Evolutionary conservation across 257 asterid species (phyloP).

Genomic region (Linaria vulgaris): DNA sequence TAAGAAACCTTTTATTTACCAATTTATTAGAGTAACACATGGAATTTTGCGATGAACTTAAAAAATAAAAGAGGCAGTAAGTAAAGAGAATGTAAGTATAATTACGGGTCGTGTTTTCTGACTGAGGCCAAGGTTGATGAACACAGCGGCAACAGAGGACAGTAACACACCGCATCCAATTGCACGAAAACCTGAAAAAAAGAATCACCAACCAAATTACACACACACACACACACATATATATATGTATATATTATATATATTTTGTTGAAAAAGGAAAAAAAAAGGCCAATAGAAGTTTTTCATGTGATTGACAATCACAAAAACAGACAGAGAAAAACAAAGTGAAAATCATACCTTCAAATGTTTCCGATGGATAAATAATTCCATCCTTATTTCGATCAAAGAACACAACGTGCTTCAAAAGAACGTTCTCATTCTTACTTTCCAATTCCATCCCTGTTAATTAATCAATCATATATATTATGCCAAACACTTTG

Average conservation of each 20-base stretch:
- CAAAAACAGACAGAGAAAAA: background rate
- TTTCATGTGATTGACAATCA: too few relatives aligned
- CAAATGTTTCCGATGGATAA: constrained; percentile 74
- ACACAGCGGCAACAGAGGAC: constrained; percentile 60
- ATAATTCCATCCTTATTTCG: constrained; percentile 66
- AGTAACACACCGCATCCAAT: constrained; percentile 61
- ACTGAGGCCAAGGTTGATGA: constrained; percentile 76
- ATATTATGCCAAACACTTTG: too few relatives aligned
- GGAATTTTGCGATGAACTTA: too few relatives aligned
- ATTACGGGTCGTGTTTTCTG: constrained; percentile 80
- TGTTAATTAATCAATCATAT: too few relatives aligned
- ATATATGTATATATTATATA: too few relatives aligned
- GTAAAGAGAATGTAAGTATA: too few relatives aligned
- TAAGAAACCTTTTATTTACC: too few relatives aligned
- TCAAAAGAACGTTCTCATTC: constrained; percentile 51
- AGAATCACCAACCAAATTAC: background rate
- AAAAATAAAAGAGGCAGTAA: too few relatives aligned
- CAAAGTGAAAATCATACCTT: constrained; percentile 34
- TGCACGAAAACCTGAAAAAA: constrained; percentile 62
- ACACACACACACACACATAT: background rate
- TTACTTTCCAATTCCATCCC: constrained; percentile 45
- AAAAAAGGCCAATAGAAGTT: too few relatives aligned
- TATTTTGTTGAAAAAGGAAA: background rate
- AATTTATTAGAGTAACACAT: too few relatives aligned
- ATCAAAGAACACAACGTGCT: constrained; percentile 81